Evolutionary conservation across 768 basidiomycete species (phyloP).

Genomic region (Leucocoprinus leucothites): DNA sequence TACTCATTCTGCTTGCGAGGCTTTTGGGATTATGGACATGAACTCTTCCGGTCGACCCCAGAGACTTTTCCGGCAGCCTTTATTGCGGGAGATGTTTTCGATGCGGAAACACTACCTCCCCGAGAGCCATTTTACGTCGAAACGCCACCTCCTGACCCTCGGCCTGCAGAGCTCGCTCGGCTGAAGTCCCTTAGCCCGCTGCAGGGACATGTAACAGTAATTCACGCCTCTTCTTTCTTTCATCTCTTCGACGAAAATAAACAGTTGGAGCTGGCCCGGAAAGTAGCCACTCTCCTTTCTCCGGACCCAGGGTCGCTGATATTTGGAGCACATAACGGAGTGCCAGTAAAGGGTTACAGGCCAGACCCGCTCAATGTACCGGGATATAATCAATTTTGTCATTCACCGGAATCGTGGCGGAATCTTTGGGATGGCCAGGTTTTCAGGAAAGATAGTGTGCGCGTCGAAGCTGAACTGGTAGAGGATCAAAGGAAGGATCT

Average conservation of each 20-base stretch:
- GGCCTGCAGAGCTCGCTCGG: slow-evolving; percentile 2
- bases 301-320: slow-evolving; percentile 31
- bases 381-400: slow-evolving; percentile 3
- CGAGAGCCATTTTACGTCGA: slow-evolving; percentile 21
- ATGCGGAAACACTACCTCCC: slow-evolving; percentile 38
- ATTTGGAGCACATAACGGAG: slow-evolving; percentile 35
- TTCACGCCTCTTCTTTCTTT: slow-evolving; percentile 39
- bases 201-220: slow-evolving; percentile 44
- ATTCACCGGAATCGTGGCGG: slow-evolving; percentile 15
- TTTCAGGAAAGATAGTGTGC: slow-evolving; percentile 12
- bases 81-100: slow-evolving; percentile 52
- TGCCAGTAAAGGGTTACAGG: slow-evolving; percentile 16
- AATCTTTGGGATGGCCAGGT: slow-evolving; percentile 15
- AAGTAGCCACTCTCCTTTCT: slow-evolving; percentile 28
- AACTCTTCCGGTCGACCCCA: slow-evolving; percentile 51
- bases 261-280: slow-evolving; percentile 25
- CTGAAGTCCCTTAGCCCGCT: slow-evolving; percentile 28
- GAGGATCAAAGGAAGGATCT: not conserved
- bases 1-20: slow-evolving; percentile 24
- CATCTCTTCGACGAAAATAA: slow-evolving; percentile 32
- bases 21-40: slow-evolving; percentile 62
- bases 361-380: not conserved
- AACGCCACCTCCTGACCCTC: not conserved
- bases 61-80: slow-evolving; percentile 53
- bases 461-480: slow-evolving; percentile 3